Base-by-base conservation (phyloP, 169 alveolate species). In the Plasmodium cynomolgi region DNA sequence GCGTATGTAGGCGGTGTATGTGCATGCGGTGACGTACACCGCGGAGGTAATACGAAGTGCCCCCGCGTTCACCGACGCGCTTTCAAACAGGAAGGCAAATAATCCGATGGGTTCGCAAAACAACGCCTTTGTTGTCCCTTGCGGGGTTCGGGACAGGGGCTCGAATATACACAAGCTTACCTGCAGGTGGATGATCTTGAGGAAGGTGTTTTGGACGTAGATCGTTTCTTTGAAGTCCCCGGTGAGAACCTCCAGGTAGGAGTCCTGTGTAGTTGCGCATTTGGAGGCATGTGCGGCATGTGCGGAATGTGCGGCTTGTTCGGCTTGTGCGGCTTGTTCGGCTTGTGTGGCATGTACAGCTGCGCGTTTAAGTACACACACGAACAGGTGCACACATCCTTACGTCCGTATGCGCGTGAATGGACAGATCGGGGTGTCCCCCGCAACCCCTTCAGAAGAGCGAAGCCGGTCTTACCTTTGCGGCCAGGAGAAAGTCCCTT, bases 151-250 rank as follows among this genome's bases (percentile, higher is more conserved):
- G 31, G 34, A 6, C 4, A 62, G 33, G 34, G 26, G 26, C 72
- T 31, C 23, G 37, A 50, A 9, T 20, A 34, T 11, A 23, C 44
- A 26, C 29, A n/a, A 44, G 47, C 85, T 54, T 75, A 86, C 93
- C 39, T 86, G 93, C 31, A 86, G 68, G 50, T 75, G 68, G 31
- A 86, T 75, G 37, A 86, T 86, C 71, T 77, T 86, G 11, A 86
- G 68, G 81, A 86, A 86, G 26, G 93, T 86, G 41, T 86, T 86
- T 58, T 86, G 93, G 29, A 77, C 80, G 41, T 50, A 77, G 58
- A 86, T 75, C 4, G 81, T 86, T 50, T 77, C 86, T 44, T 75
- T 77, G 81, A 54, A 86, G 41, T 86, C 85, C 39, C 86, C 41
- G 15, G 80, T 34, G 44, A 86, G 47, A 26, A 86, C 44, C 58